Evolutionary conservation across 179 eudicot genomes (phyloP).

Genomic region (Heliamphora pulchella): DNA sequence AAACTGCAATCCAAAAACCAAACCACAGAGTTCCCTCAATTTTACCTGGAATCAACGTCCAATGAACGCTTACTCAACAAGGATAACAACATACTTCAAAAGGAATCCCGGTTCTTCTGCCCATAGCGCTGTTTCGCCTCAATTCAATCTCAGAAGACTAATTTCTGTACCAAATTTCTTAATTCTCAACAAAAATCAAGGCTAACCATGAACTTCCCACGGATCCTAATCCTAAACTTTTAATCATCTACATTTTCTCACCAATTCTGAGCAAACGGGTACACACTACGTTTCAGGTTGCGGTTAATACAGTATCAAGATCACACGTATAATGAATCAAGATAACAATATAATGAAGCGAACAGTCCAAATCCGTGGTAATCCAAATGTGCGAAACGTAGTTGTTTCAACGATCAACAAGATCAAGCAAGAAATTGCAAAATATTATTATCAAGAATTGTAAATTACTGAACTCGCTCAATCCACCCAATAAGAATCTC

Average conservation of each 20-base stretch:
- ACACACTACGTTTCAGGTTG: neutral
- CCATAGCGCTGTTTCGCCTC: constrained; percentile 42
- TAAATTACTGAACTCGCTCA: constrained; percentile 12
- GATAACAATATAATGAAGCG: neutral
- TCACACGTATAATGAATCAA: neutral
- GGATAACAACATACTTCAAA: constrained; percentile 78
- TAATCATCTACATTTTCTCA: constrained; percentile 13
- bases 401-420: neutral
- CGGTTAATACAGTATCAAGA: neutral
- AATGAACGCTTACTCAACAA: constrained; percentile 78
- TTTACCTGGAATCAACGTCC: constrained; percentile 85
- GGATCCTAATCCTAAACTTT: constrained; percentile 4
- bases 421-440: neutral
- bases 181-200: constrained; percentile 1
- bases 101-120: constrained; percentile 31
- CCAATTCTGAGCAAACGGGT: neutral
- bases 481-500: neutral
- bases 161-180: constrained; percentile 14
- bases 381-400: neutral
- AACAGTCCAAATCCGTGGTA: neutral
- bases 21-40: neutral
- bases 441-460: neutral
- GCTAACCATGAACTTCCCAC: constrained; percentile 6
- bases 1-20: constrained; percentile 12
- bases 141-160: constrained; percentile 15